These are phyloP conservation scores for Clitoria ternatea DNA, from an alignment of 306 rosid species.

Conservation along the genomic window DNA sequence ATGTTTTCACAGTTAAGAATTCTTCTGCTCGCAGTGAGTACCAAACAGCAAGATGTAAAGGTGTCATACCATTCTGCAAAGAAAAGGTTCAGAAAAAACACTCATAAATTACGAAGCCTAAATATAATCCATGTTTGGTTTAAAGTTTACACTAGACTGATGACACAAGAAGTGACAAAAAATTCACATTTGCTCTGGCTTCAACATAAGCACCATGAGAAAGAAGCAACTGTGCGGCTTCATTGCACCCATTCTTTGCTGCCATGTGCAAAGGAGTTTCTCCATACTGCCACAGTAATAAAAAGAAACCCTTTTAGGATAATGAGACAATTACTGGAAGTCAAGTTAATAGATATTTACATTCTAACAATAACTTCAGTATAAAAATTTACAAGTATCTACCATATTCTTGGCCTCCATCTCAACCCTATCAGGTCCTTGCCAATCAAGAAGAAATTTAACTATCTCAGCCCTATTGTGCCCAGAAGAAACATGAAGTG, in stretches of 20 bases:
- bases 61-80: constrained; percentile 96
- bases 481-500: constrained; percentile 89
- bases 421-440: constrained; percentile 61
- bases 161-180: constrained; percentile 20
- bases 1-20: constrained; percentile 58
- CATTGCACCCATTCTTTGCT: constrained; percentile 86
- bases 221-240: constrained; percentile 66
- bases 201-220: constrained; percentile 72
- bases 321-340: background rate
- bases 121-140: background rate
- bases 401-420: constrained; percentile 96
- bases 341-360: background rate
- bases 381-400: background rate
- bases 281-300: constrained; percentile 62
- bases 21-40: constrained; percentile 75
- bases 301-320: background rate
- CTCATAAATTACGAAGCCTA: constrained; percentile 24
- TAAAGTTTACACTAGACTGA: constrained; percentile 23
- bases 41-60: constrained; percentile 98
- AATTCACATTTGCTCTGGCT: constrained; percentile 86
- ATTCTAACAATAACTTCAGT: background rate
- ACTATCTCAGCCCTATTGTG: constrained; percentile 68
- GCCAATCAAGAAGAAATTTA: constrained; percentile 78
- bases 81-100: constrained; percentile 18
- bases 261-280: constrained; percentile 99